Conservation (phyloP, 1,139 yeast genomes). For the Pichia sp. region DNA sequence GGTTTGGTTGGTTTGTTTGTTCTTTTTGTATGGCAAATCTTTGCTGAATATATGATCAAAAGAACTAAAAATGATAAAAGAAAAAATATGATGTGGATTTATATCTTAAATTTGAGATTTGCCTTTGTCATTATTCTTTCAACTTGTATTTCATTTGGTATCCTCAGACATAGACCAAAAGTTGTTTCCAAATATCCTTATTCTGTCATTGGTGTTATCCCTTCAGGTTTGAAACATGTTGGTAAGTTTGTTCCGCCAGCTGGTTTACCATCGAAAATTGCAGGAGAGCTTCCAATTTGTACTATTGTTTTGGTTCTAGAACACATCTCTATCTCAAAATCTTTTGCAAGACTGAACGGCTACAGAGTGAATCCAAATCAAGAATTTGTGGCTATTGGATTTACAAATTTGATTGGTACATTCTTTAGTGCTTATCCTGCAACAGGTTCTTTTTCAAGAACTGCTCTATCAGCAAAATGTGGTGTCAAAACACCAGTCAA, state of each 20-base stretch:
- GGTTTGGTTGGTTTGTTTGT: slow-evolving; percentile 68
- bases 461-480: slow-evolving; percentile 90
- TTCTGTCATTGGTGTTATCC: slow-evolving; percentile 66
- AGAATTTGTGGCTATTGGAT: slow-evolving; percentile 89
- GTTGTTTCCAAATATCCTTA: slow-evolving; percentile 35
- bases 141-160: slow-evolving; percentile 58
- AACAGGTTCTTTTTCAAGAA: slow-evolving; percentile 90
- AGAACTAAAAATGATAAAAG: slow-evolving; percentile 41
- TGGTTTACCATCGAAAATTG: slow-evolving; percentile 55
- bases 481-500: slow-evolving; percentile 93
- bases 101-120: slow-evolving; percentile 66
- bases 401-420: slow-evolving; percentile 80
- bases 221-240: slow-evolving; percentile 71
- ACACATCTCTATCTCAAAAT: slow-evolving; percentile 87
- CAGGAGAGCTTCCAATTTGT: slow-evolving; percentile 76
- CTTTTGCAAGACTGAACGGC: slow-evolving; percentile 87
- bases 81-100: slow-evolving; percentile 50
- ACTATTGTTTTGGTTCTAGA: slow-evolving; percentile 73
- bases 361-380: slow-evolving; percentile 88
- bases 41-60: slow-evolving; percentile 50
- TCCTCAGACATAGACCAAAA: slow-evolving; percentile 18
- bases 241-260: slow-evolving; percentile 67
- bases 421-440: slow-evolving; percentile 92
- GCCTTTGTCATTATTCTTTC: slow-evolving; percentile 75
- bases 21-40: slow-evolving; percentile 61